Percentiles rank a stretch among this genome's conserved stretches.
These are phyloP conservation scores for Fusarium sp. DNA, from an alignment of 2,329 filamentous ascomycete genomes.

Conservation along the genomic window DNA sequence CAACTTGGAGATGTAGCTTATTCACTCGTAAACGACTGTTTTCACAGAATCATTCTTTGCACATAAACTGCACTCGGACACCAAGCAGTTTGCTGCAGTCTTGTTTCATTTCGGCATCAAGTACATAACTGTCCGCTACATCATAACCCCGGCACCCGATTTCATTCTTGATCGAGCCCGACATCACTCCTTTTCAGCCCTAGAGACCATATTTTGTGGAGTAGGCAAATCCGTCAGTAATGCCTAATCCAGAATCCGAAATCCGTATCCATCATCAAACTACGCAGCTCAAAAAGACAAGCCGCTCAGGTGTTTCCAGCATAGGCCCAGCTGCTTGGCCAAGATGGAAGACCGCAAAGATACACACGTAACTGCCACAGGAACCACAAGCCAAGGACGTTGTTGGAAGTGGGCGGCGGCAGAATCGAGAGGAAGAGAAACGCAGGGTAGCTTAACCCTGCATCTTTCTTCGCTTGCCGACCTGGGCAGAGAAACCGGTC, in stretches of 20 bases:
- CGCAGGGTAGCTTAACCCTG: conserved; percentile 69
- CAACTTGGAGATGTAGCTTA: conserved; percentile 11
- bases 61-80: neutral
- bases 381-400: conserved; percentile 18
- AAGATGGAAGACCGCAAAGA: conserved; percentile 17
- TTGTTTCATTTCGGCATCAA: conserved; percentile 47
- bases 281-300: conserved; percentile 12
- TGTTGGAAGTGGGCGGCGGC: conserved; percentile 8
- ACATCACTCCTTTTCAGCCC: conserved; percentile 37
- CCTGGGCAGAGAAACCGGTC: conserved; percentile 99
- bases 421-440: conserved; percentile 19
- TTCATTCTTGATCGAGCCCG: conserved; percentile 27
- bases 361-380: conserved; percentile 15
- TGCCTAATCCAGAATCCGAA: conserved; percentile 36
- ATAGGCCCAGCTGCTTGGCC: conserved; percentile 16
- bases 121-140: conserved; percentile 46
- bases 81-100: conserved; percentile 23
- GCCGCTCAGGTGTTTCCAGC: conserved; percentile 3
- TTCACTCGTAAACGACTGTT: too few relatives aligned
- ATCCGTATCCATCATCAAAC: conserved; percentile 30
- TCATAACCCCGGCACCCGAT: conserved; percentile 41
- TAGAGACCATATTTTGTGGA: conserved; percentile 31
- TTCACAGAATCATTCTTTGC: too few relatives aligned
- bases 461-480: conserved; percentile 98
- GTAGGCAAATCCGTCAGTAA: conserved; percentile 30